Percentiles rank a stretch among this genome's conserved stretches.
Evolutionary conservation across 2,329 filamentous ascomycete genomes (phyloP).

Genomic region (Fusarium sp.): DNA sequence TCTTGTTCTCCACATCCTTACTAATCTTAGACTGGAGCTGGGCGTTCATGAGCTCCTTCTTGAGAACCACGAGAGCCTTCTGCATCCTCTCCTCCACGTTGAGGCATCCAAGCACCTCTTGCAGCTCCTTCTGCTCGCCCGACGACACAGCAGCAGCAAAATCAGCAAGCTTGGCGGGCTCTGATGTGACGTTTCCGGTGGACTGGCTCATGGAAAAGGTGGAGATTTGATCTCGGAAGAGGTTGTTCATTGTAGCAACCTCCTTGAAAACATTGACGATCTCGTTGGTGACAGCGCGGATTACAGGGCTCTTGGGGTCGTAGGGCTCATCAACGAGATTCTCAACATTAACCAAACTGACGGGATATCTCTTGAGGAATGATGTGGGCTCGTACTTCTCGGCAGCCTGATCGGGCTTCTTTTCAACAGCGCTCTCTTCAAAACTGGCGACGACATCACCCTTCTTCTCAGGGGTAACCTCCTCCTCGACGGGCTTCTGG

Average conservation of each 20-base stretch:
- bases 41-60: constrained; percentile 99
- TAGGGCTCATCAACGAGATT: constrained; percentile 90
- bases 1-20: constrained; percentile 97
- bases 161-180: constrained; percentile 94
- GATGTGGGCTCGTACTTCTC: constrained; percentile 86
- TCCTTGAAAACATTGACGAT: constrained; percentile 99
- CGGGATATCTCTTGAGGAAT: constrained; percentile 90
- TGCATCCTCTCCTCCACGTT: constrained; percentile 93
- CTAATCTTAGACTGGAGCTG: constrained; percentile 97
- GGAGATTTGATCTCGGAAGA: constrained; percentile 97
- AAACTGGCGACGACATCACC: constrained; percentile 98
- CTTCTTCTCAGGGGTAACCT: constrained; percentile 74
- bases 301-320: constrained; percentile 89
- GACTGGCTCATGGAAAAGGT: constrained; percentile 97
- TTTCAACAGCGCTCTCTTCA: constrained; percentile 81
- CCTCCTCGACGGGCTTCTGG: constrained; percentile 66
- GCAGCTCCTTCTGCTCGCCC: constrained; percentile 90
- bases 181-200: constrained; percentile 92
- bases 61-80: constrained; percentile 91
- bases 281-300: constrained; percentile 93
- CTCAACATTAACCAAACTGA: constrained; percentile 95
- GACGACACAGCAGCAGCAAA: constrained; percentile 98
- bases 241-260: constrained; percentile 90
- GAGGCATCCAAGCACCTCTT: constrained; percentile 88
- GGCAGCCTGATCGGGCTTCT: constrained; percentile 63